Conservation (phyloP, 495 filamentous ascomycete species). For the Hyaloscypha hepaticicola region DNA sequence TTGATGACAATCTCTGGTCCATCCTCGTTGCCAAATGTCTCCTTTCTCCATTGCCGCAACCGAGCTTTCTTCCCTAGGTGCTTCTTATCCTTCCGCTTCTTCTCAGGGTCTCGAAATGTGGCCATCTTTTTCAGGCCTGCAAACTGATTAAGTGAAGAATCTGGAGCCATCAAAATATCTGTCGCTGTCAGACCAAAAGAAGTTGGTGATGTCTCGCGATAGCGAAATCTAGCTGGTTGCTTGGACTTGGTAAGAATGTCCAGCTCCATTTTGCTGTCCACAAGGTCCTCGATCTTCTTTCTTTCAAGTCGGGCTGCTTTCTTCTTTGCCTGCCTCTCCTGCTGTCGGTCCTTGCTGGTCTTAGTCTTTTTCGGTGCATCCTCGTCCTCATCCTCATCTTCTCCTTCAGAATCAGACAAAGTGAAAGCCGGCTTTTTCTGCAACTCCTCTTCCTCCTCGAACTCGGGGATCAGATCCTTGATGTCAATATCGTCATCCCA, state of each 20-base stretch:
- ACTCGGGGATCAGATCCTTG: constrained; percentile 85
- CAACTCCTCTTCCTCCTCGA: constrained; percentile 58
- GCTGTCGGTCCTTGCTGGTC: constrained; percentile 60
- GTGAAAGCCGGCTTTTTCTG: constrained; percentile 49
- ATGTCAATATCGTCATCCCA: constrained; percentile 99
- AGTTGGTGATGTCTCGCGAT: constrained; percentile 88
- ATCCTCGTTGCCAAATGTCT: constrained; percentile 79
- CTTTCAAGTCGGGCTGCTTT: constrained; percentile 73
- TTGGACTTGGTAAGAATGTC: constrained; percentile 44
- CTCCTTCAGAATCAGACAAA: constrained; percentile 49
- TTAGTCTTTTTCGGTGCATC: constrained; percentile 53
- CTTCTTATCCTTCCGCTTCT: constrained; percentile 86
- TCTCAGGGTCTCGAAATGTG: constrained; percentile 79
- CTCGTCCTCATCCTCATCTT: constrained; percentile 33
- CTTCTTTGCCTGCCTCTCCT: constrained; percentile 69
- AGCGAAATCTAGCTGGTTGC: constrained; percentile 69
- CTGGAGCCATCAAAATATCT: constrained; percentile 87
- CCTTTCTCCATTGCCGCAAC: constrained; percentile 85
- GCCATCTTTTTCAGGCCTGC: constrained; percentile 94
- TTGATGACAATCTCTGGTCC: constrained; percentile 44
- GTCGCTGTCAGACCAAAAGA: constrained; percentile 84
- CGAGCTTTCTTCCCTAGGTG: constrained; percentile 87
- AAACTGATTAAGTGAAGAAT: constrained; percentile 83
- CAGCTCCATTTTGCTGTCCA: constrained; percentile 74
- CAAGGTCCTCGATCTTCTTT: constrained; percentile 79